Percentiles rank a stretch among this genome's conserved stretches.
Evolutionary conservation across 345 rosid genomes (phyloP).

Genomic region (Rhizophora mangle): DNA sequence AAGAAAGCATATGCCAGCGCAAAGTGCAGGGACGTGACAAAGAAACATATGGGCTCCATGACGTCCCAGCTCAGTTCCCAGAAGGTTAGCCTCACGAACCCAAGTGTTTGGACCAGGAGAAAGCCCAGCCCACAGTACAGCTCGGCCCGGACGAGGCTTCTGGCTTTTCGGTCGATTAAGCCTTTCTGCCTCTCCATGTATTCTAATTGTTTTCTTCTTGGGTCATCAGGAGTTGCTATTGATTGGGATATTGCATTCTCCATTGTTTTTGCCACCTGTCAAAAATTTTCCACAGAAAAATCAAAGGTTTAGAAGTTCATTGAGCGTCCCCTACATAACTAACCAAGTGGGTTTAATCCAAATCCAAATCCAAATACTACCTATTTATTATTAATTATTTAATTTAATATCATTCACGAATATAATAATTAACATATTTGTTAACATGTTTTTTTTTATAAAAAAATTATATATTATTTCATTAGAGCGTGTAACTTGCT

Average conservation of each 20-base stretch:
- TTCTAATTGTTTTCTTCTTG: conserved; percentile 33
- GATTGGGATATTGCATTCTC: conserved; percentile 46
- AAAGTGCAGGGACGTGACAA: conserved; percentile 21
- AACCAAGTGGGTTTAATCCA: too few relatives aligned
- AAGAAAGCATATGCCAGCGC: conserved; percentile 23
- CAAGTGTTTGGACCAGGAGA: conserved; percentile 18
- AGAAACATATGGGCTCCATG: conserved; percentile 33
- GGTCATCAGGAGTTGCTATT: conserved; percentile 43
- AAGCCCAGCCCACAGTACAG: conserved; percentile 29
- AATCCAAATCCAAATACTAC: too few relatives aligned
- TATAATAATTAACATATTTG: too few relatives aligned
- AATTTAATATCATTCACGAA: too few relatives aligned
- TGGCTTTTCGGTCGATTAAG: conserved; percentile 21
- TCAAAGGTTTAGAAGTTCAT: too few relatives aligned
- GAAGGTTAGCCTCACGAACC: conserved; percentile 32
- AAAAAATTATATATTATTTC: too few relatives aligned
- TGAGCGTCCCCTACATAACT: too few relatives aligned
- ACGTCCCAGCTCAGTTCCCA: conserved; percentile 38
- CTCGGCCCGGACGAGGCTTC: conserved; percentile 14
- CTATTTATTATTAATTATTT: too few relatives aligned
- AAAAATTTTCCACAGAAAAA: background rate
- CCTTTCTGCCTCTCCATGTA: conserved; percentile 20
- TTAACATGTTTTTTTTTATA: too few relatives aligned
- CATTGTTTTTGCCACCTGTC: conserved; percentile 58
- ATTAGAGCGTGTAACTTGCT: too few relatives aligned